phyloP scores from a whole-genome alignment of 2,329 filamentous ascomycete genomes.

The Ramularia endophylla region DNA sequence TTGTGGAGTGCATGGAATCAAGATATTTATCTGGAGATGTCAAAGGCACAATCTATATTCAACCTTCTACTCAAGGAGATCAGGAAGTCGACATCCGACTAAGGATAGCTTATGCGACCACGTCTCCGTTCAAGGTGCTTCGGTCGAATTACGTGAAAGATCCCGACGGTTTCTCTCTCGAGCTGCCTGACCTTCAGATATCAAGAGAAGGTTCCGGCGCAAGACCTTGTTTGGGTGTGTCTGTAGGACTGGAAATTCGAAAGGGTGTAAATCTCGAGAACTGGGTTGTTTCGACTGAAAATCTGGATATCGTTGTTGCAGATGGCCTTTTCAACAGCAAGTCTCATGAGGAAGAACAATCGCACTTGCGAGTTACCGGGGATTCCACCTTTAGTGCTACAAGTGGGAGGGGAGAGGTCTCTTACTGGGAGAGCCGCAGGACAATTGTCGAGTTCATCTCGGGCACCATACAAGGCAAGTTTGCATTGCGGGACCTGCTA shows the following conservation, averaged over 20 bases:
- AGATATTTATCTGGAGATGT: constrained; percentile 22
- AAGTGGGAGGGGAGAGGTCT: constrained; percentile 29
- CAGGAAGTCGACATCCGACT: constrained; percentile 34
- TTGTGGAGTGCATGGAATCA: constrained; percentile 24
- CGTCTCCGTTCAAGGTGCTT: constrained; percentile 27
- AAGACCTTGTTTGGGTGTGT: constrained; percentile 35
- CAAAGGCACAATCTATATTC: constrained; percentile 35
- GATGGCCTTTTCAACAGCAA: constrained; percentile 21
- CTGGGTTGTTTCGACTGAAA: constrained; percentile 31
- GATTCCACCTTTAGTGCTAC: constrained; percentile 30
- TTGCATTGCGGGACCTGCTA: constrained; percentile 36
- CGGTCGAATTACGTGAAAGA: constrained; percentile 27
- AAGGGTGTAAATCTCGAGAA: constrained; percentile 29
- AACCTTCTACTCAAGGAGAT: constrained; percentile 25
- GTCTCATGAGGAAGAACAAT: constrained; percentile 14
- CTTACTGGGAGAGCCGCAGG: constrained; percentile 32
- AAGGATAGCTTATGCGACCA: constrained; percentile 34
- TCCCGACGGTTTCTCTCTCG: constrained; percentile 15
- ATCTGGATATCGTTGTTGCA: constrained; percentile 35
- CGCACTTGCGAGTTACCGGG: constrained; percentile 27
- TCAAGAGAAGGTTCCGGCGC: neutral
- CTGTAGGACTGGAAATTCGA: constrained; percentile 34
- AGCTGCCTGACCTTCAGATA: constrained; percentile 15
- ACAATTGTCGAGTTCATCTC: constrained; percentile 36
- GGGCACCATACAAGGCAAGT: constrained; percentile 38